These are phyloP conservation scores for Senecio squalidus DNA, from an alignment of 140 eudicot species.

Conservation along the genomic window DNA sequence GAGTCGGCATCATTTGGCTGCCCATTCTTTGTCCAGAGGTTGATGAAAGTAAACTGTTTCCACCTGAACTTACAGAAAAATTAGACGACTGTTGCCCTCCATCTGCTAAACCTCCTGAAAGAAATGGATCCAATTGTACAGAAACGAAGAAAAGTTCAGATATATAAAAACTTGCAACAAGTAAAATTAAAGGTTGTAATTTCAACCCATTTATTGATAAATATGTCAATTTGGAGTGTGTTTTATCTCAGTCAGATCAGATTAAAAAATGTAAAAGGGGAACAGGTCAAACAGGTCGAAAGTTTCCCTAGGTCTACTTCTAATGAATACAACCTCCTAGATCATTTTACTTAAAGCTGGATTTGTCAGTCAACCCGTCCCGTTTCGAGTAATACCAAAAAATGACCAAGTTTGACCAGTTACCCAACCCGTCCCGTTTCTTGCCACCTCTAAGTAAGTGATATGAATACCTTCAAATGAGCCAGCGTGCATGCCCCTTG, in stretches of 20 bases:
- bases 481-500: slow-evolving; percentile 44
- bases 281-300: not conserved
- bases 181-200: not conserved
- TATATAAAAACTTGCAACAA: slow-evolving; percentile 5
- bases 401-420: not conserved
- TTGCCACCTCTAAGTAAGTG: not conserved
- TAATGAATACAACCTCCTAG: not conserved
- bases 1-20: slow-evolving; percentile 96
- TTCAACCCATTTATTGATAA: not conserved
- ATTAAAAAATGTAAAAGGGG: not conserved
- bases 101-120: slow-evolving; percentile 41
- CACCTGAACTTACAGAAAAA: slow-evolving; percentile 35
- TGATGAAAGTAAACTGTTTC: slow-evolving; percentile 38
- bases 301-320: not conserved
- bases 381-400: not conserved
- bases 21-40: slow-evolving; percentile 51
- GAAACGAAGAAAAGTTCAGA: slow-evolving; percentile 7
- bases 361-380: not conserved
- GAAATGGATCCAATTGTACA: slow-evolving; percentile 16
- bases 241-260: not conserved
- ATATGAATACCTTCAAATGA: slow-evolving; percentile 25
- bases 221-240: not conserved
- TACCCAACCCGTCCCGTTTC: not conserved
- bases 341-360: not conserved
- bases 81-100: slow-evolving; percentile 60